phyloP scores from a whole-genome alignment of 148 eudicot genomes.

The Limonium bicolor region DNA sequence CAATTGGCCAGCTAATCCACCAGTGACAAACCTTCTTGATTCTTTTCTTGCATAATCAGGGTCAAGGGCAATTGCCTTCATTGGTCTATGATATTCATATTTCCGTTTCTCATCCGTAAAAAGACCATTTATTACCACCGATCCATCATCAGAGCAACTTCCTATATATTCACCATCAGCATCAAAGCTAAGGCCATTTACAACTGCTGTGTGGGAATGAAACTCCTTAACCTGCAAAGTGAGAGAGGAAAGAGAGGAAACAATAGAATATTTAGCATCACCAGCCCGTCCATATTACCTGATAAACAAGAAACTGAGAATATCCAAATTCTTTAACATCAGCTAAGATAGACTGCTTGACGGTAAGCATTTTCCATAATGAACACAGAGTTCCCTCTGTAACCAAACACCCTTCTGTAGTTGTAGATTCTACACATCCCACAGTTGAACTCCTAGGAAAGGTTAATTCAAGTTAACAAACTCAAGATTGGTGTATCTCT shows the following conservation, averaged over 20 bases:
- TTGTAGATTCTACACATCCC: too few species aligned
- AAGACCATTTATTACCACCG: slow-evolving; percentile 74
- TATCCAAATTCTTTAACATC: background rate
- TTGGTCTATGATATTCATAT: slow-evolving; percentile 94
- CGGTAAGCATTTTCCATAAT: background rate
- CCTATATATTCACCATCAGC: slow-evolving; percentile 87
- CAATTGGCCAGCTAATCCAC: slow-evolving; percentile 92
- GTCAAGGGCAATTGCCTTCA: slow-evolving; percentile 90
- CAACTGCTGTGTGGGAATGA: slow-evolving; percentile 57
- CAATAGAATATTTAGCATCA: too few species aligned
- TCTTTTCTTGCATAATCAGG: slow-evolving; percentile 77
- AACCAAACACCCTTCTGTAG: background rate
- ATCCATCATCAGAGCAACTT: slow-evolving; percentile 97
- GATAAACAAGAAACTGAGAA: background rate
- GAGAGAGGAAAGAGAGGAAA: background rate
- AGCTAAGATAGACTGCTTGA: too few species aligned
- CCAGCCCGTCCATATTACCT: background rate
- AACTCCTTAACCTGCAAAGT: slow-evolving; percentile 69
- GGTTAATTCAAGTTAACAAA: too few species aligned
- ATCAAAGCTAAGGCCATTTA: slow-evolving; percentile 89
- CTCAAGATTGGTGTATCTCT: too few species aligned
- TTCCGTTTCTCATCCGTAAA: slow-evolving; percentile 72
- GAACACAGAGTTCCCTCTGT: background rate
- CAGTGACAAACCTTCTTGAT: slow-evolving; percentile 83
- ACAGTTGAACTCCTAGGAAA: too few species aligned